Percentiles rank a stretch among this genome's conserved stretches.
Conservation (phyloP, 176 grass and related monocot species). For the Triticum turgidum region DNA sequence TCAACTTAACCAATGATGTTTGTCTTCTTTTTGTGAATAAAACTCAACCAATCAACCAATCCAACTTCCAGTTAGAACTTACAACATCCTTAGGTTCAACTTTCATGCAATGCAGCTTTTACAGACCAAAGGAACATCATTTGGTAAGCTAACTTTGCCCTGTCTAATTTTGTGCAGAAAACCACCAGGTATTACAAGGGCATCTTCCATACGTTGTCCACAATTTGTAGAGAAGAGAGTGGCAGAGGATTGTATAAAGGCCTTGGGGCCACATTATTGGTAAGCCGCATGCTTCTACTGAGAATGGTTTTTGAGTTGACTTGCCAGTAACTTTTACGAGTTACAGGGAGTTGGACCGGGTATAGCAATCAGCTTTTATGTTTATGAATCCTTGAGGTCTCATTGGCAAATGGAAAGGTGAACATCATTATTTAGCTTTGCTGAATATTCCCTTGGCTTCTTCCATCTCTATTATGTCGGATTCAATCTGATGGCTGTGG, state of each 20-base stretch:
- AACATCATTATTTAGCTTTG: conserved; percentile 22
- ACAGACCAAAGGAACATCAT: not conserved
- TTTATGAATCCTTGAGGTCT: conserved; percentile 88
- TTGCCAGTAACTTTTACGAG: conserved; percentile 35
- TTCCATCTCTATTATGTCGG: not conserved
- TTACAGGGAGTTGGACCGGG: conserved; percentile 93
- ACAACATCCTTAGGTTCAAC: not conserved
- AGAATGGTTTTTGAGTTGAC: conserved; percentile 27
- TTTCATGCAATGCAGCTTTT: not conserved
- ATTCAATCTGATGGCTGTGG: conserved; percentile 1
- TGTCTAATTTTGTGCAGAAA: conserved; percentile 51
- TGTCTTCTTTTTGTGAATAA: not conserved
- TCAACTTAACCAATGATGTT: no score
- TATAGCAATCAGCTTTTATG: conserved; percentile 95
- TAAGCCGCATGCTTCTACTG: conserved; percentile 38
- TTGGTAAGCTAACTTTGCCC: not conserved
- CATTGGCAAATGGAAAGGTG: conserved; percentile 88
- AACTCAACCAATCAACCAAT: not conserved
- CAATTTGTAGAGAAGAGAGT: conserved; percentile 93
- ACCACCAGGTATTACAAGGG: conserved; percentile 88
- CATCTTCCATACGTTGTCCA: conserved; percentile 71
- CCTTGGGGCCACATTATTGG: conserved; percentile 89
- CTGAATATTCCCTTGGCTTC: not conserved
- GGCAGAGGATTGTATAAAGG: conserved; percentile 87
- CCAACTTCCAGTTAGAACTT: not conserved